Evolutionary conservation across 495 filamentous ascomycete genomes (phyloP).

Genomic region (Hypoxylon crocopeplum): DNA sequence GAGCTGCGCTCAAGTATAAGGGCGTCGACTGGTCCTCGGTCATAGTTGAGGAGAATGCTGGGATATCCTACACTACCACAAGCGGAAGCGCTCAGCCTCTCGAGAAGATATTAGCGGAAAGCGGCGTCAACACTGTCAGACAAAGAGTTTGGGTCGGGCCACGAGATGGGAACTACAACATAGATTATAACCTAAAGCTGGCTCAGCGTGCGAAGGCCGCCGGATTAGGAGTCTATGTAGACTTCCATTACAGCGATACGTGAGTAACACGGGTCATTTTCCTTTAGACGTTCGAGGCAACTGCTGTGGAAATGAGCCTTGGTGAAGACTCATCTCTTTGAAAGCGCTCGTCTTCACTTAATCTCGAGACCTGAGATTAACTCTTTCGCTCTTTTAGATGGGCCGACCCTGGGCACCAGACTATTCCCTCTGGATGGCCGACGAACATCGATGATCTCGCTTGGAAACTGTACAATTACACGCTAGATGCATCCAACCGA

Average conservation of each 20-base stretch:
- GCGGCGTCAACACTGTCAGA: constrained; percentile 73
- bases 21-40: constrained; percentile 80
- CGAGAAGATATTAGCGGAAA: constrained; percentile 67
- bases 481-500: constrained; percentile 62
- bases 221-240: constrained; percentile 69
- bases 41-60: constrained; percentile 66
- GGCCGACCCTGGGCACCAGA: constrained; percentile 54
- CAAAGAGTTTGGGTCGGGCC: constrained; percentile 79
- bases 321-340: constrained; percentile 57
- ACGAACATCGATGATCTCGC: constrained; percentile 62
- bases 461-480: constrained; percentile 72
- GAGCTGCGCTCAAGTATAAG: constrained; percentile 64
- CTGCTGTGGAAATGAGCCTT: no score
- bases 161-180: constrained; percentile 66
- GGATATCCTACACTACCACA: constrained; percentile 64
- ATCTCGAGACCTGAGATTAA: not conserved
- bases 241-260: constrained; percentile 75
- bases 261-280: constrained; percentile 40
- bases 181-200: constrained; percentile 72
- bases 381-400: constrained; percentile 29
- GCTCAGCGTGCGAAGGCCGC: constrained; percentile 68
- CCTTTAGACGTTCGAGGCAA: no score
- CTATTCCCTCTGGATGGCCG: constrained; percentile 67
- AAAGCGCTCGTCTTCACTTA: constrained; percentile 30
- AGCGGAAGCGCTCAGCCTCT: constrained; percentile 60